Base-by-base conservation (phyloP, 805 yeast genomes). In the Starmerella powellii region DNA sequence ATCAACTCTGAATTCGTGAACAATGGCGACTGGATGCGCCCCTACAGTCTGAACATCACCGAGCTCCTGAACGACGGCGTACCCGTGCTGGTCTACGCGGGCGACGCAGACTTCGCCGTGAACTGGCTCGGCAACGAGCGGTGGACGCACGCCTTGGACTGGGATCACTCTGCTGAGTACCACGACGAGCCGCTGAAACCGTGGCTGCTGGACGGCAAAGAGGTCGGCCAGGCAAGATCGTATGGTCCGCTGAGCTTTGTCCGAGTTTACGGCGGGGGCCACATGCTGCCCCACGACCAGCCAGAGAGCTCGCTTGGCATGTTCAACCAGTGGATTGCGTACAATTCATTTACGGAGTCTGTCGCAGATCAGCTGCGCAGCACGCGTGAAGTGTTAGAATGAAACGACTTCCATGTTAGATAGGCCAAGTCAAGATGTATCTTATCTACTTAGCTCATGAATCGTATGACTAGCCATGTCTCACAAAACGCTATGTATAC, bases 211-310 rank as follows among this genome's bases (percentile, higher is more conserved):
- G 72, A 67, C 33, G 67, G 68, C 40, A 61, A 63, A 45, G 64
- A 63, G 46, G 56, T 45, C 12, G 96, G 96, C 45, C 74, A 80
- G 55, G 78, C 76, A 26, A 84, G 84, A 65, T 79, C 73, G 57
- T 70, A 67, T 53, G 76, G 76, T 37, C 69, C 73, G 45, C 76
- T 87, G 54, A 82, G 94, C 2, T 87, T 79, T 66, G 68, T 83
- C 59, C 72, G 95, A 59, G 74, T 87, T 8, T 86, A 69, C 55
- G 88, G 76, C 50, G 96, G 91, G 41, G 96, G 96, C 20, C 96
- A 87, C 64, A 84, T 87, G 95, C 94, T 84, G 49, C 95, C 96
- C n/a, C 79, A 65, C 56, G 87, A 87, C 63, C 91, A 81, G 65
- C 94, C 95, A 12, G 76, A 73, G 54, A 69, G 70, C 55, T 66